These are phyloP conservation scores for Nicotiana tomentosiformis DNA, from an alignment of 257 asterid genomes.

Conservation along the genomic window DNA sequence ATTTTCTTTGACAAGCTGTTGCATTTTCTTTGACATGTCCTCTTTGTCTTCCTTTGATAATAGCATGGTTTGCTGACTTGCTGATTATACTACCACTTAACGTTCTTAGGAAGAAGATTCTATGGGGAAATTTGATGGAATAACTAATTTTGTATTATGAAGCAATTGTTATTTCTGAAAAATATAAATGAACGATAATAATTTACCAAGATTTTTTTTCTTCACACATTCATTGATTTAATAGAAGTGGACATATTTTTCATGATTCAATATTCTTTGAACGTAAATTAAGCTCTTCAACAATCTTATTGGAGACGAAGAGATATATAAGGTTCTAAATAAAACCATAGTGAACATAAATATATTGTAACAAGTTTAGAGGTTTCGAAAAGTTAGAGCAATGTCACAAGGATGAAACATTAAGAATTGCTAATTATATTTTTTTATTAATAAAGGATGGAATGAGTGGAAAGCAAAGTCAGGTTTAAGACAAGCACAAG, in stretches of 20 bases:
- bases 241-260: not conserved
- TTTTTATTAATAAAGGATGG: not conserved
- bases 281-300: not conserved
- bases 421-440: not conserved
- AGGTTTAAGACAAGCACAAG: constrained; percentile 15
- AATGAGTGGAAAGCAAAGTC: constrained; percentile 18
- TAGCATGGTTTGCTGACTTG: no score
- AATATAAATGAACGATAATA: not conserved
- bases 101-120: not conserved
- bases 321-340: not conserved
- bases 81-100: not conserved
- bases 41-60: not conserved
- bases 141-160: not conserved
- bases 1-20: not conserved
- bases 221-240: not conserved
- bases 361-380: not conserved
- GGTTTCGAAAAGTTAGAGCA: not conserved
- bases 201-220: not conserved
- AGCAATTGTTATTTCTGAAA: not conserved
- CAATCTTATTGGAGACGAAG: not conserved
- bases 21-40: not conserved
- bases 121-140: not conserved
- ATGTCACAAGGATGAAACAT: not conserved
- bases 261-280: not conserved
- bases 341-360: not conserved